Conservation (phyloP, 2,329 filamentous ascomycete genomes). For the Fusarium sarcochroum region DNA sequence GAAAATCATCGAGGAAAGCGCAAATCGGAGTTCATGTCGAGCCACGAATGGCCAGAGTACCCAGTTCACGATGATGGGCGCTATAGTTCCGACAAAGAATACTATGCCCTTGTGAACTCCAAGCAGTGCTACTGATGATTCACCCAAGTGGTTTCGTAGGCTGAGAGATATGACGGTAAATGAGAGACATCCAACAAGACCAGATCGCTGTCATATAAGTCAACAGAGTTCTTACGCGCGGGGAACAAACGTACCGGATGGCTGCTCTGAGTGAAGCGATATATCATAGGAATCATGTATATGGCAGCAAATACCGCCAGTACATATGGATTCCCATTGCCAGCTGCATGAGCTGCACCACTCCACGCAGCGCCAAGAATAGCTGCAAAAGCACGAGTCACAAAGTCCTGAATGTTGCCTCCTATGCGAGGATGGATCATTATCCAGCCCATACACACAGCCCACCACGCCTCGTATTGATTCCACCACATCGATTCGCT, state of each 20-base stretch:
- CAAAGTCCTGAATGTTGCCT: conserved; percentile 70
- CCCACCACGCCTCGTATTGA: conserved; percentile 70
- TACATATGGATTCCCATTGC: conserved; percentile 67
- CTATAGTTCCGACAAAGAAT: conserved; percentile 67
- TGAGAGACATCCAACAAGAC: conserved; percentile 69
- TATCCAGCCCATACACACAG: conserved; percentile 69
- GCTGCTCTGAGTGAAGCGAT: conserved; percentile 67
- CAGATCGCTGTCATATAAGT: conserved; percentile 61
- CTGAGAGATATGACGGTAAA: conserved; percentile 68
- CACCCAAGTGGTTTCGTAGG: conserved; percentile 51
- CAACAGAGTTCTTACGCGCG: conserved; percentile 9
- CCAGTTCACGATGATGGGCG: conserved; percentile 70
- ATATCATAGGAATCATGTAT: conserved; percentile 73
- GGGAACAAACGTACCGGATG: conserved; percentile 60
- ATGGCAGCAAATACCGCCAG: conserved; percentile 68
- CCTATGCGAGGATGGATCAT: conserved; percentile 66
- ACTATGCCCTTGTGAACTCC: conserved; percentile 64
- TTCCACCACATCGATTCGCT: conserved; percentile 67
- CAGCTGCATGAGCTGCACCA: conserved; percentile 65
- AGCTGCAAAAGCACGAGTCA: conserved; percentile 64
- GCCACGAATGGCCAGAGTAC: conserved; percentile 73
- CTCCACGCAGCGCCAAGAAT: conserved; percentile 69
- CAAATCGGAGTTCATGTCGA: conserved; percentile 69
- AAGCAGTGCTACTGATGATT: conserved; percentile 56
- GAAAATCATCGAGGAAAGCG: conserved; percentile 69